phyloP scores from a whole-genome alignment of 352 stramenopile genomes.

The Globisporangium nodosum region DNA sequence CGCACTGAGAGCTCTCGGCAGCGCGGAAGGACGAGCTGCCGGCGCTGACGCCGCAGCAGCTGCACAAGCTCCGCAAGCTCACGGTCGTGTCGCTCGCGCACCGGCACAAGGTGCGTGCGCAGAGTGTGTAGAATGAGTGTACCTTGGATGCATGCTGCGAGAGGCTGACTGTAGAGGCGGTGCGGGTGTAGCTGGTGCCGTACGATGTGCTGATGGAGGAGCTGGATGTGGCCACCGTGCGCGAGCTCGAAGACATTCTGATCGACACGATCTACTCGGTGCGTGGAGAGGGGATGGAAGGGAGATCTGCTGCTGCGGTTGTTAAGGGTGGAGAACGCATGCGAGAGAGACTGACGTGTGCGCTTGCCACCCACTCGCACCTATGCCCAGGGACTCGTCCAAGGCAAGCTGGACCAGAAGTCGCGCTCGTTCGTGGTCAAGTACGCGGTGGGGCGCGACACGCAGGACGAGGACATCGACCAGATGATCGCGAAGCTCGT shows the following conservation, averaged over 20 bases:
- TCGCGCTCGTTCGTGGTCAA: slow-evolving; percentile 75
- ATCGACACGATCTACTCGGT: slow-evolving; percentile 93
- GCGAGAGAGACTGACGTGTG: no score
- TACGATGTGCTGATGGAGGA: slow-evolving; percentile 78
- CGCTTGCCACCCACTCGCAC: not conserved
- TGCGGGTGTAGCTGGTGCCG: slow-evolving; percentile 50
- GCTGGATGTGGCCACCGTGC: slow-evolving; percentile 72
- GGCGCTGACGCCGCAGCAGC: slow-evolving; percentile 56
- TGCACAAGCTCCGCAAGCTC: slow-evolving; percentile 88
- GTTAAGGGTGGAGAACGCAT: not conserved
- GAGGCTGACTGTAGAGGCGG: not conserved
- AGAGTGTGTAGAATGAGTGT: not conserved
- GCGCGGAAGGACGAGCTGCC: slow-evolving; percentile 59
- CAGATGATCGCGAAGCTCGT: slow-evolving; percentile 86
- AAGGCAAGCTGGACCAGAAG: slow-evolving; percentile 90
- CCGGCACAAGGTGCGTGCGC: slow-evolving; percentile 54
- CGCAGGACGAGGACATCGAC: slow-evolving; percentile 78
- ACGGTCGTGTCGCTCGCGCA: slow-evolving; percentile 85
- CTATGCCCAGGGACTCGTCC: slow-evolving; percentile 59
- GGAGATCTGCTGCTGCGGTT: not conserved
- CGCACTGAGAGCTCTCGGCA: slow-evolving; percentile 9
- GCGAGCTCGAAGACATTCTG: slow-evolving; percentile 90
- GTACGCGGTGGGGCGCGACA: slow-evolving; percentile 86
- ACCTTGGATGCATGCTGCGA: not conserved
- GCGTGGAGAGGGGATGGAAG: slow-evolving; percentile 1